Conservation (phyloP, 352 stramenopile genomes). For the Phytophthora pseudosyringae region DNA sequence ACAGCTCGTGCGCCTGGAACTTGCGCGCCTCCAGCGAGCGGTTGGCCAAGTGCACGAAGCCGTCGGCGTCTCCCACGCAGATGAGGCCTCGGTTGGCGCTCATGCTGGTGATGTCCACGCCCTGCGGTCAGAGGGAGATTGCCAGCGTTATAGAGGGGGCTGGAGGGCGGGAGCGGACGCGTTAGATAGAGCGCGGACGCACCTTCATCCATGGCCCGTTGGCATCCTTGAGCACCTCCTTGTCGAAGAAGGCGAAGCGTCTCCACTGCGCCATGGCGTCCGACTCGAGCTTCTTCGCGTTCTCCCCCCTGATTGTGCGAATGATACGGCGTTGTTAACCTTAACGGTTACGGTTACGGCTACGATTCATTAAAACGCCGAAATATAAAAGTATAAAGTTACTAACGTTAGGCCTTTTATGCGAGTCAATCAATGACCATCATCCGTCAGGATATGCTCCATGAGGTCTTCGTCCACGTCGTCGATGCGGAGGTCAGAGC, state of each 20-base stretch:
- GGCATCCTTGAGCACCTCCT: constrained; percentile 85
- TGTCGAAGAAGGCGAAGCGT: constrained; percentile 91
- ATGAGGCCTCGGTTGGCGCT: constrained; percentile 88
- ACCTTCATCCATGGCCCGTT: constrained; percentile 89
- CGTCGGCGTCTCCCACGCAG: constrained; percentile 83
- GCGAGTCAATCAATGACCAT: constrained; percentile 8
- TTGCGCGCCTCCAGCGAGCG: constrained; percentile 82
- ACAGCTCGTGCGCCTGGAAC: constrained; percentile 87
- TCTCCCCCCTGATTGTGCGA: constrained; percentile 20
- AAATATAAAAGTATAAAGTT: constrained; percentile 14
- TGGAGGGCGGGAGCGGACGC: background rate
- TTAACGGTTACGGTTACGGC: background rate
- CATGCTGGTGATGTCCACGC: constrained; percentile 88
- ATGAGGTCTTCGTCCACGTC: constrained; percentile 74
- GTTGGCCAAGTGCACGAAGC: constrained; percentile 86
- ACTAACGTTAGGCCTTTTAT: constrained; percentile 9
- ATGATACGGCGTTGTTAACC: constrained; percentile 32
- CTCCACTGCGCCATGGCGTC: constrained; percentile 84
- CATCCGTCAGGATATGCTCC: constrained; percentile 58
- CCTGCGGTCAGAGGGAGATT: constrained; percentile 39
- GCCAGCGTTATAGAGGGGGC: constrained; percentile 14
- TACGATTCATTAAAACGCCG: background rate
- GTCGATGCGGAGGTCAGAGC: constrained; percentile 53
- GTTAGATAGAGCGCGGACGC: constrained; percentile 11
- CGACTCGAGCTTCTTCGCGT: constrained; percentile 14